phyloP scores from a whole-genome alignment of 208 protist species.

The Naegleria fowleri region DNA sequence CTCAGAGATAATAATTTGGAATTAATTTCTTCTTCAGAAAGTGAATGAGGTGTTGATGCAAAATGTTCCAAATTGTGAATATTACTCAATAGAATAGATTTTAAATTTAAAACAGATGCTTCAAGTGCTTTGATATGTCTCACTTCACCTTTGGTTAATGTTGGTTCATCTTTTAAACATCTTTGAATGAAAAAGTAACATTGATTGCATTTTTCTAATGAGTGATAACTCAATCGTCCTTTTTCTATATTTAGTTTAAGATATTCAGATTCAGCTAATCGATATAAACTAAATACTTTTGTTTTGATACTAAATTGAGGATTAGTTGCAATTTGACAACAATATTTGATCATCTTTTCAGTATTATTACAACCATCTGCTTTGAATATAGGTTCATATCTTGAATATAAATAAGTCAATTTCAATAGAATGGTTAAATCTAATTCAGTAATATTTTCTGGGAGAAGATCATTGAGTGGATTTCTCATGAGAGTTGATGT shows the following conservation, averaged over 20 bases:
- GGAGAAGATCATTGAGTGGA: background rate
- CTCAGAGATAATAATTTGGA: background rate
- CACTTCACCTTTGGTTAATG: background rate
- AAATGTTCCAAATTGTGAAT: background rate
- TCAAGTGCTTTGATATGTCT: background rate
- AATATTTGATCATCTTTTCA: conserved; percentile 12
- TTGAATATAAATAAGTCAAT: background rate
- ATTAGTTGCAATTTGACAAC: background rate
- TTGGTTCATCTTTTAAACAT: conserved; percentile 11
- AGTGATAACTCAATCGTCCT: background rate
- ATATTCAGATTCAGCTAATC: background rate
- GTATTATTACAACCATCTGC: background rate
- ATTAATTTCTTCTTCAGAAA: background rate
- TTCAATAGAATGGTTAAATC: background rate
- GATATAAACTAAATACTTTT: background rate
- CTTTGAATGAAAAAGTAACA: conserved; percentile 12
- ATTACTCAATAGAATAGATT: conserved; percentile 9
- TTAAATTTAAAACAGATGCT: background rate
- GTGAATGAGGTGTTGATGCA: background rate
- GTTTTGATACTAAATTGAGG: background rate
- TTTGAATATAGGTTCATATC: background rate
- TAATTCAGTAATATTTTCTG: background rate
- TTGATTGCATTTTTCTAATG: background rate
- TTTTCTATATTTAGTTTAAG: background rate
- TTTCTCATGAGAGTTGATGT: background rate